Conservation (phyloP, 768 basidiomycete genomes). For the Boletus pseudopeckii region DNA sequence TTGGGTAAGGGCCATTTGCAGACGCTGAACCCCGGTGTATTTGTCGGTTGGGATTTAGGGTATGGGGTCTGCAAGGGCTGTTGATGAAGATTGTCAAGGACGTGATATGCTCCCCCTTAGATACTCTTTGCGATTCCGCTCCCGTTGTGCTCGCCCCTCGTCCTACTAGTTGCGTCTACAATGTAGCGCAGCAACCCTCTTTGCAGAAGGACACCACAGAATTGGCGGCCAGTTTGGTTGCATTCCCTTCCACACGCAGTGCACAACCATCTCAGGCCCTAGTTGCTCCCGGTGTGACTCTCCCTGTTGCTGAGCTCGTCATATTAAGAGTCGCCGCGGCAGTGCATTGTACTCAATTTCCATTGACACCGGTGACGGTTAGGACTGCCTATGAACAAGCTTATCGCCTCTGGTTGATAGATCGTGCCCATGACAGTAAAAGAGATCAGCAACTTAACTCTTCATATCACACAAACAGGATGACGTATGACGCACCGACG, state of each 20-base stretch:
- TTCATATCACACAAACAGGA: slow-evolving; percentile 66
- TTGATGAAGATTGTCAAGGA: no score
- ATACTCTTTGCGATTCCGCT: no score
- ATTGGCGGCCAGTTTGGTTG: slow-evolving; percentile 38
- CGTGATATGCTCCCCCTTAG: no score
- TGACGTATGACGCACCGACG: slow-evolving; percentile 49
- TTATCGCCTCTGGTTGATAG: slow-evolving; percentile 78
- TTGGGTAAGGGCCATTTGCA: no score
- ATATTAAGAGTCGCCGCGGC: slow-evolving; percentile 47
- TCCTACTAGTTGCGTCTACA: no score
- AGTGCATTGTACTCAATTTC: slow-evolving; percentile 21
- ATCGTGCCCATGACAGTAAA: slow-evolving; percentile 67
- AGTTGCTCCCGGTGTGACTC: slow-evolving; percentile 5
- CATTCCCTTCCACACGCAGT: slow-evolving; percentile 54
- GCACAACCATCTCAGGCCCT: slow-evolving; percentile 35
- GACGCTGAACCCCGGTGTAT: no score
- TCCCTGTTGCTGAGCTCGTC: slow-evolving; percentile 28
- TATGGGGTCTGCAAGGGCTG: no score
- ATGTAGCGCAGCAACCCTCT: slow-evolving; percentile 15
- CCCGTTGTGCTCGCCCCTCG: no score
- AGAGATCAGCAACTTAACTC: slow-evolving; percentile 62
- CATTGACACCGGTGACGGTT: slow-evolving; percentile 27
- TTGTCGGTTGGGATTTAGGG: no score
- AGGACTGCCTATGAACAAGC: slow-evolving; percentile 63
- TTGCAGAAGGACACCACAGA: slow-evolving; percentile 18